Base-by-base conservation (phyloP, 805 yeast species). In the Yarrowia phangngaensis region DNA sequence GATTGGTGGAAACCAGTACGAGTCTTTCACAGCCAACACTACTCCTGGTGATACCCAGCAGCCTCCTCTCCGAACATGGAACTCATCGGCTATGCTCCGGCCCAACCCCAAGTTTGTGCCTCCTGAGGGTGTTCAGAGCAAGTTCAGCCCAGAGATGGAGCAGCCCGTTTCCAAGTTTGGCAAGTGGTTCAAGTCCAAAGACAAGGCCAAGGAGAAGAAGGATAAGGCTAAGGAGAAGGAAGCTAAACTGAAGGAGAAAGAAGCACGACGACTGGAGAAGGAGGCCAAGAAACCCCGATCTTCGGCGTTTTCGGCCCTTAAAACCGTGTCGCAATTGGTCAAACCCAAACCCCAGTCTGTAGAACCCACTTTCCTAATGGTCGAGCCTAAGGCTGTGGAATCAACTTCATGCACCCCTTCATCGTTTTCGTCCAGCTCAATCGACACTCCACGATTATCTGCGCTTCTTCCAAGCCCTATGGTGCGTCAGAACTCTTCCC, bases 341-440 rank as follows among this genome's bases (percentile, higher is more conserved):
- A 41, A 41, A 32, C 12, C 32, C 22, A 41, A 41, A 22, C 48
- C 35, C 11, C 8, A n/a, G 13, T 19, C 48, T 4, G 16, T 23
- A 6, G 35, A 41, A 35, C 48, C 48, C 22, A 41, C 48, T 6
- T 41, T 41, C 35, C 48, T 29, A 28, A 41, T 41, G 48, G 22
- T 41, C 7, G 35, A 41, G 29, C 48, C 48, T 17, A 17, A 17
- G 23, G 8, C 23, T 14, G 28, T 14, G 14, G 15, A 34, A 12
- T 34, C 40, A 4, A 30, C 30, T n/a, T n/a, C n/a, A n/a, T n/a
- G n/a, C 6, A 16, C 16, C 11, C 43, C 43, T 13, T 24, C 30
- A 6, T 35, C 43, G 3, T 8, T 35, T 16, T 35, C 43, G 3
- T 35, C 43, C 1, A 16, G 30, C 9, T 35, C 43, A 16, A 24